Conservation (phyloP, 768 basidiomycete genomes). For the Termitomyces sp. region DNA sequence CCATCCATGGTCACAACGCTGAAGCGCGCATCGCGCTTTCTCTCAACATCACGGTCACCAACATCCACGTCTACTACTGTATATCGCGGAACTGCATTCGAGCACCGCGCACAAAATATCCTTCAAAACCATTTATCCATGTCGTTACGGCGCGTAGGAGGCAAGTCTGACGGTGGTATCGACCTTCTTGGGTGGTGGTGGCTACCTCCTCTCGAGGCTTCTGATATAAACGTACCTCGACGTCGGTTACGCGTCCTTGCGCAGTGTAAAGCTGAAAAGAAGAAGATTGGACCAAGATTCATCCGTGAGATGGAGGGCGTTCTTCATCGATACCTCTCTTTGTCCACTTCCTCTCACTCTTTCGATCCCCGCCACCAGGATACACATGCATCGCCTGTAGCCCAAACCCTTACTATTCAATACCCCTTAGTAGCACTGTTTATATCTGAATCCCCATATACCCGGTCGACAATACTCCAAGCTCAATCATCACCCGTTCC, state of each 20-base stretch:
- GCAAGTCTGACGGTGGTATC: slow-evolving; percentile 86
- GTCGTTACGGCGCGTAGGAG: slow-evolving; percentile 75
- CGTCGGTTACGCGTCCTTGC: slow-evolving; percentile 71
- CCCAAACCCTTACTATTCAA: slow-evolving; percentile 11
- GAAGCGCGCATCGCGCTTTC: background rate
- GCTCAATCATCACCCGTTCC: slow-evolving; percentile 76
- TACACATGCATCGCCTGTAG: background rate
- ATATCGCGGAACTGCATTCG: slow-evolving; percentile 72
- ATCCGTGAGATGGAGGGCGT: slow-evolving; percentile 94
- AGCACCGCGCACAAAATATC: slow-evolving; percentile 58
- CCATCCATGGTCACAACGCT: slow-evolving; percentile 3
- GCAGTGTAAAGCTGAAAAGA: slow-evolving; percentile 91
- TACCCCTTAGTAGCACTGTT: slow-evolving; percentile 64
- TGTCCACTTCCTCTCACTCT: slow-evolving; percentile 2
- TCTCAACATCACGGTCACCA: slow-evolving; percentile 2
- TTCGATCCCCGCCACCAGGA: background rate
- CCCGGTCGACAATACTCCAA: slow-evolving; percentile 60
- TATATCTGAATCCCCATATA: slow-evolving; percentile 80
- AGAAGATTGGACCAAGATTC: slow-evolving; percentile 72
- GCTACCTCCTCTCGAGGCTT: slow-evolving; percentile 44
- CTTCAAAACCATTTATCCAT: slow-evolving; percentile 71
- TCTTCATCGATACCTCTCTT: slow-evolving; percentile 43
- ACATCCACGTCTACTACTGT: slow-evolving; percentile 41
- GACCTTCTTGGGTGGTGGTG: slow-evolving; percentile 95
- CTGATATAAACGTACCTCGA: slow-evolving; percentile 20